Percentiles rank a stretch among this genome's conserved stretches.
Evolutionary conservation across 352 stramenopile genomes (phyloP).

Genomic region (Thraustochytrium sp.): DNA sequence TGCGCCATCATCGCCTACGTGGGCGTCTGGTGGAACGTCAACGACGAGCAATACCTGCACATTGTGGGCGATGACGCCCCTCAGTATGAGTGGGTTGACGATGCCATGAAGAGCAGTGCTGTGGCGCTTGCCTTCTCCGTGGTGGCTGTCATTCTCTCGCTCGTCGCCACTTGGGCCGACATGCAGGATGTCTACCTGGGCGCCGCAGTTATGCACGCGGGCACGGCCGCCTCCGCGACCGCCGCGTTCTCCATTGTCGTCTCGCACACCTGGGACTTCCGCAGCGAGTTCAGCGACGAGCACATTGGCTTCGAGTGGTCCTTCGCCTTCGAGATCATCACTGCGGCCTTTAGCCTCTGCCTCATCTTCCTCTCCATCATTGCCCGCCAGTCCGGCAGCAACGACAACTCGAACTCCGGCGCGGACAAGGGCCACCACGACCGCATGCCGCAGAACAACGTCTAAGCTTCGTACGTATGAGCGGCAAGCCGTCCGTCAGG

Average conservation of each 20-base stretch:
- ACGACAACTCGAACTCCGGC: neutral
- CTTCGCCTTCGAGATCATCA: slow-evolving; percentile 22
- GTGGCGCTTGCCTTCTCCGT: slow-evolving; percentile 1
- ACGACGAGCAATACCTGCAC: neutral
- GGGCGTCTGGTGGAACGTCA: slow-evolving; percentile 3
- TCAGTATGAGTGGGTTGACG: neutral
- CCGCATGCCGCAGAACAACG: neutral
- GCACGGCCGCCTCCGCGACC: neutral
- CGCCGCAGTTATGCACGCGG: neutral
- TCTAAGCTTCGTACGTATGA: neutral
- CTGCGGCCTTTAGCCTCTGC: neutral
- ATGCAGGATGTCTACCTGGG: neutral
- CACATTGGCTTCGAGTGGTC: neutral
- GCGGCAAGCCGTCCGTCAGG: neutral
- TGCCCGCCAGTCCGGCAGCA: neutral
- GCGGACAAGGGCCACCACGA: neutral
- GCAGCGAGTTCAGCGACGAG: neutral
- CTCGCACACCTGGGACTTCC: slow-evolving; percentile 7
- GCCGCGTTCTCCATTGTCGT: neutral
- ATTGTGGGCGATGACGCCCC: slow-evolving; percentile 1
- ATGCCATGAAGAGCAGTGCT: neutral
- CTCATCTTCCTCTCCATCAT: neutral
- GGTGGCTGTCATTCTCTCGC: neutral
- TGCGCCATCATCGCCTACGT: neutral
- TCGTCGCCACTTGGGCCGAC: neutral